Evolutionary conservation across 108 stramenopile genomes (phyloP), one percentile per base, ranked within the genome.

Genomic region (Asterionellopsis glacialis): DNA sequence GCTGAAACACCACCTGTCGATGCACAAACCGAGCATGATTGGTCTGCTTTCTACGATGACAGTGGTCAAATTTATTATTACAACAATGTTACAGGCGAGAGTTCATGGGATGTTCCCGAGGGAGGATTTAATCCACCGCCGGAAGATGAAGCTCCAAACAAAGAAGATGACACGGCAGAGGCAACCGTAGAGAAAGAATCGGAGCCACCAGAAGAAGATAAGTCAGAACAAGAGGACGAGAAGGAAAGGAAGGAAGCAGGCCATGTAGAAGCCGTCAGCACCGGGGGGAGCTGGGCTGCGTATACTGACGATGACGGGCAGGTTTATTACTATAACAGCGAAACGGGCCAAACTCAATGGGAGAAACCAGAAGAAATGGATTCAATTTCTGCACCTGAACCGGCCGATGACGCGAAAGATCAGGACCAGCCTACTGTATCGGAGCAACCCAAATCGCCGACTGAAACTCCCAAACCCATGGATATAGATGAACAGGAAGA

Each of bases 41-140:
- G 80, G 80, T 73, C 75, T 10, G 72, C 75, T n/a, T 72, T 65
- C 52, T 62, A 67, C 39, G 73, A 76, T 51, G 81, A 73, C 39
- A 74, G 72, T 11, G 87, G 87, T 1, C 65, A 60, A 28, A 64
- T 77, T 25, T 88, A 82, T 56, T 92, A 88, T 55, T 82, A 83
- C 73, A 84, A 92, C 65, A 57, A 44, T 13, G 55, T 23, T 15
- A 87, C 84, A 10, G 70, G 69, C 14, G 84, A 82, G 51, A 82
- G 69, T 43, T 80, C 81, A 0, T 92, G 90, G 90, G 86, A 88
- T 48, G 51, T 67, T 39, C 90, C 90, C 10, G 69, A 70, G n/a
- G 73, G 65, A 23, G 15, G 15, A 25, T 75, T 55, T 55, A 67
- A 74, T 59, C 66, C 66, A 18, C 61, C 61, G 5, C 69, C 58